A percentile compares a stretch with the other conserved stretches of the same genome.
Conservation (phyloP, 371 early-diverging fungal species). For the Syncephalastrum racemosum region DNA sequence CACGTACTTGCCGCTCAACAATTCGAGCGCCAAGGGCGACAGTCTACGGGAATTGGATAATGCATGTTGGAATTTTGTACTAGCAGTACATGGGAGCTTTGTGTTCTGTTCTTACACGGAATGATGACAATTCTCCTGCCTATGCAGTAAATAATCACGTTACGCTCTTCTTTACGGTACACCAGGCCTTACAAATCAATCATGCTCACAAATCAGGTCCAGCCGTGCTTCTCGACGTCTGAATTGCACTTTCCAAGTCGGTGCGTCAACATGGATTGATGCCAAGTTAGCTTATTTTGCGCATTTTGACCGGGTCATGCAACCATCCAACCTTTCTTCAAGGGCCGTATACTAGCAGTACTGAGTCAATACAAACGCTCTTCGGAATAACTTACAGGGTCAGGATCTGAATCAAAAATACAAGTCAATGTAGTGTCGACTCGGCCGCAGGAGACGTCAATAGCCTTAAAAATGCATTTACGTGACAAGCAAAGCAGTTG, state of each 20-base stretch:
- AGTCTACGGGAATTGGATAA: conserved; percentile 11
- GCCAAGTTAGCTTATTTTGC: conserved; percentile 53
- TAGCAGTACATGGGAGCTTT: too few species aligned
- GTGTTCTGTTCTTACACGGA: too few species aligned
- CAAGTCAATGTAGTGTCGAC: too few species aligned
- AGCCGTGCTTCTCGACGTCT: conserved; percentile 47
- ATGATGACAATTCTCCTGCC: conserved; percentile 44
- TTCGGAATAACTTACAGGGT: too few species aligned
- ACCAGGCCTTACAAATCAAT: conserved; percentile 51
- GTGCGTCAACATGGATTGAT: conserved; percentile 32
- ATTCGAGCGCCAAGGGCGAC: conserved; percentile 50
- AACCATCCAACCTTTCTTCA: conserved; percentile 57
- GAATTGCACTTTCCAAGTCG: conserved; percentile 40
- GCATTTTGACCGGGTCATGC: conserved; percentile 46
- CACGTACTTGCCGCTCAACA: conserved; percentile 33
- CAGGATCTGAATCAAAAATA: too few species aligned
- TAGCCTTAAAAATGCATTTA: too few species aligned
- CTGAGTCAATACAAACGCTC: too few species aligned
- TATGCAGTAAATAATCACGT: conserved; percentile 52
- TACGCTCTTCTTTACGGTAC: conserved; percentile 64
- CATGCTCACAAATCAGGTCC: conserved; percentile 53
- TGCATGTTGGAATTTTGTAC: too few species aligned
- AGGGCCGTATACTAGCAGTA: conserved; percentile 34
- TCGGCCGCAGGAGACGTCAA: too few species aligned
- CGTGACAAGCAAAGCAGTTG: too few species aligned